These are phyloP conservation scores for Fistulinella cinereoalba DNA, from an alignment of 1,284 basidiomycete genomes.

Conservation along the genomic window DNA sequence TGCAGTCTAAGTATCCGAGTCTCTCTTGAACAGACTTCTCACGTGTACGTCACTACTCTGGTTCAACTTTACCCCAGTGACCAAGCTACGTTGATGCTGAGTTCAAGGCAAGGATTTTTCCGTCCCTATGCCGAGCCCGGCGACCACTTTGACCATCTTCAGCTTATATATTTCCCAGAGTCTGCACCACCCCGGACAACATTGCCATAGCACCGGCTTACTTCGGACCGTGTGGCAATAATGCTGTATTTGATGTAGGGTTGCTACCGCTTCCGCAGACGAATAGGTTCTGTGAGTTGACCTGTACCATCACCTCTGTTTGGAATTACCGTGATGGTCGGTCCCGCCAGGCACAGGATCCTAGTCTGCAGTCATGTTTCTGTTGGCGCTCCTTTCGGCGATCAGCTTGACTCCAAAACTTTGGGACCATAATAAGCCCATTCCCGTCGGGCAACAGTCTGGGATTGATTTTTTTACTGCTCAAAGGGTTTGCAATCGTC, in stretches of 20 bases:
- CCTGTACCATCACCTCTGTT: not conserved
- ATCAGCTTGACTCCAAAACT: no score
- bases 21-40: not conserved
- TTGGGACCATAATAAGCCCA: no score
- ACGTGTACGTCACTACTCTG: not conserved
- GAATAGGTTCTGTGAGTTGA: not conserved
- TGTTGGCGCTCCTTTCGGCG: not conserved
- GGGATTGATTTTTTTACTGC: no score
- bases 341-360: not conserved
- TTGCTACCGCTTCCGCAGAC: not conserved
- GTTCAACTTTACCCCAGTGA: not conserved
- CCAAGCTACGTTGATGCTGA: not conserved
- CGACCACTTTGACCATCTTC: not conserved
- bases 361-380: not conserved
- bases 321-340: not conserved
- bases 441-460: no score
- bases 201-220: not conserved
- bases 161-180: not conserved
- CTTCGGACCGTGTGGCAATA: not conserved
- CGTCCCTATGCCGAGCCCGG: not conserved
- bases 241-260: not conserved
- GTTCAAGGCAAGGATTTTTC: not conserved
- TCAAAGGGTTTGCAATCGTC: not conserved
- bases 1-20: no score
- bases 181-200: not conserved